Percentiles rank a stretch among this genome's conserved stretches.
phyloP scores from a whole-genome alignment of 129 eudicot species.

The Dittrichia graveolens region DNA sequence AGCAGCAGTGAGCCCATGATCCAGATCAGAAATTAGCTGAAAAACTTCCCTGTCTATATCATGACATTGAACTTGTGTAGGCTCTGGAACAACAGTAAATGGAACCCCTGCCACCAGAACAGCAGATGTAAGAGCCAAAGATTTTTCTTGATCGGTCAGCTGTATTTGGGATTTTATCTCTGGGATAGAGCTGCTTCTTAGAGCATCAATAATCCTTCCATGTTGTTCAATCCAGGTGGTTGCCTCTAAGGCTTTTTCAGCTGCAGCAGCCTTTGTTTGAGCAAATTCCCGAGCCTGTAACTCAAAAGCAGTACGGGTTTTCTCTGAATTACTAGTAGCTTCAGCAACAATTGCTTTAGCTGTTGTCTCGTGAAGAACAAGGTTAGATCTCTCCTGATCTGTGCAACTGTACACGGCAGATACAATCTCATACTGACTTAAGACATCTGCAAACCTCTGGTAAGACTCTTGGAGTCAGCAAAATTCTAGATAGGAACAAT shows the following conservation, averaged over 20 bases:
- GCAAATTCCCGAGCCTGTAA: constrained; percentile 72
- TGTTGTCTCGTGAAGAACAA: constrained; percentile 70
- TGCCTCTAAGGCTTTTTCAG: constrained; percentile 85
- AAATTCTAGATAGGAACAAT: constrained; percentile 18
- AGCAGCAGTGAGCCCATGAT: constrained; percentile 72
- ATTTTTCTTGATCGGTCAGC: constrained; percentile 58
- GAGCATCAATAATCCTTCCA: constrained; percentile 81
- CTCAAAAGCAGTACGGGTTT: constrained; percentile 58
- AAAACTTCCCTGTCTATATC: constrained; percentile 90
- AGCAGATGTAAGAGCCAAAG: constrained; percentile 80
- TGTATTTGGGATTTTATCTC: constrained; percentile 53
- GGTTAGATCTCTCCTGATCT: constrained; percentile 86
- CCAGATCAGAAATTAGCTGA: constrained; percentile 65
- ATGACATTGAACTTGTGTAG: constrained; percentile 95
- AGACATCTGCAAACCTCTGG: constrained; percentile 73
- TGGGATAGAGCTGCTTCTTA: constrained; percentile 79
- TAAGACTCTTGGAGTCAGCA: constrained; percentile 25
- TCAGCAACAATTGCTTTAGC: constrained; percentile 79
- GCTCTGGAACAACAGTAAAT: constrained; percentile 92
- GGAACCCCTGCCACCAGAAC: constrained; percentile 96
- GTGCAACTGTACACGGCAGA: constrained; percentile 57
- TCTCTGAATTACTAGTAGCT: constrained; percentile 73
- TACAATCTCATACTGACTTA: constrained; percentile 77
- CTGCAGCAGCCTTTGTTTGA: constrained; percentile 68
- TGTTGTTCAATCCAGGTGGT: constrained; percentile 89